Conservation (phyloP, 164 flowering plant species). For the Piper betle region DNA sequence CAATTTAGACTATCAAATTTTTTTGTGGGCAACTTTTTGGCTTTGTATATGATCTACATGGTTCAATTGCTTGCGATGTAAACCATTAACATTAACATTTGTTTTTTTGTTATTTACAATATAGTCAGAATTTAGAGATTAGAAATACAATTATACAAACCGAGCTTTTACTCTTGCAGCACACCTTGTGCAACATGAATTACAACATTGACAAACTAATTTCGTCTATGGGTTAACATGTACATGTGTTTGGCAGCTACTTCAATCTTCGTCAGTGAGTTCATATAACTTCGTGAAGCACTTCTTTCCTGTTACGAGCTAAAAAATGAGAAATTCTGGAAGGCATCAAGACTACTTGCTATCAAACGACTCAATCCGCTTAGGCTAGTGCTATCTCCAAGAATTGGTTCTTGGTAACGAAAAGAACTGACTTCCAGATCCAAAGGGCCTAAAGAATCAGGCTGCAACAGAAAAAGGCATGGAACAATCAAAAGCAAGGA, state of each 20-base stretch:
- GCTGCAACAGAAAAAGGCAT: conserved; percentile 30
- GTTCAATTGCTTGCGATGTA: no score
- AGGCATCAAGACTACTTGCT: conserved; percentile 88
- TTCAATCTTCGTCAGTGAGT: neutral
- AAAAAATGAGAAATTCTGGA: conserved; percentile 73
- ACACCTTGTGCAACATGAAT: neutral
- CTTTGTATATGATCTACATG: no score
- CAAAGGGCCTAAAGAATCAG: conserved; percentile 87
- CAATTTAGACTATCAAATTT: no score
- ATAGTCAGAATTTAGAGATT: neutral
- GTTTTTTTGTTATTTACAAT: neutral
- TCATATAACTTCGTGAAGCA: conserved; percentile 22
- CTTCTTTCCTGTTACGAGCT: conserved; percentile 55
- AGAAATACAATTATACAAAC: neutral
- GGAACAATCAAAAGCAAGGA: neutral
- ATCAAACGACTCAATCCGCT: conserved; percentile 69
- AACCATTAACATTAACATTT: no score
- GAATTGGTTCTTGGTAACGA: conserved; percentile 58
- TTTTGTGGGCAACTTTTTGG: no score
- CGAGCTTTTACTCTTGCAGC: neutral
- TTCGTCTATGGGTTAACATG: neutral
- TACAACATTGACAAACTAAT: neutral
- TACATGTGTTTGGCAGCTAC: neutral
- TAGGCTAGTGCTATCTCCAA: conserved; percentile 53
- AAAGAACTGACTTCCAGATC: conserved; percentile 68